These are phyloP conservation scores for Cymbopogon flexuosus DNA, from an alignment of 202 grass and related monocot genomes.

Conservation along the genomic window DNA sequence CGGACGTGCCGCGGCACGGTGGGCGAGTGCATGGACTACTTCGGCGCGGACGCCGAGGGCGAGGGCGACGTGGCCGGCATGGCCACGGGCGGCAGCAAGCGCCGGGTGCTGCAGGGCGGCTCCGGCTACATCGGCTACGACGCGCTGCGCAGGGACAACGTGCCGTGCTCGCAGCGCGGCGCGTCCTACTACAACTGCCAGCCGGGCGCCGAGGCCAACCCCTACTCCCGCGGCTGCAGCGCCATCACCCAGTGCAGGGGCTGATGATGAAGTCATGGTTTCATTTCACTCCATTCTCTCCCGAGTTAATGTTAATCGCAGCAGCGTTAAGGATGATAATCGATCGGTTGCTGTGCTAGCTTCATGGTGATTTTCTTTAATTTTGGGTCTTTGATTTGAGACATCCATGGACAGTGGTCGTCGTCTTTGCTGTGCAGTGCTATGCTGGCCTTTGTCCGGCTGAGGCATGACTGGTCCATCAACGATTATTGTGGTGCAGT, in stretches of 20 bases:
- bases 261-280: neutral
- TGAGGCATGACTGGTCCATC: neutral
- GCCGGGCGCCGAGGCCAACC: slow-evolving; percentile 58
- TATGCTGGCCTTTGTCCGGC: neutral
- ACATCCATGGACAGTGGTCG: too few relatives aligned
- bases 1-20: slow-evolving; percentile 36
- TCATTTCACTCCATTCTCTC: neutral
- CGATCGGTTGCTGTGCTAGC: neutral
- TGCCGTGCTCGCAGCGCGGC: slow-evolving; percentile 62
- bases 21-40: slow-evolving; percentile 46
- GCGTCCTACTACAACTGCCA: slow-evolving; percentile 91
- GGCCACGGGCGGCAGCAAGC: slow-evolving; percentile 34
- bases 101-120: slow-evolving; percentile 48
- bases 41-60: slow-evolving; percentile 33
- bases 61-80: slow-evolving; percentile 29
- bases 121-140: slow-evolving; percentile 69
- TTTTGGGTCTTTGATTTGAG: neutral
- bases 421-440: neutral
- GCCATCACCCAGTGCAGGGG: slow-evolving; percentile 60
- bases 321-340: neutral
- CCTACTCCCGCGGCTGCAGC: slow-evolving; percentile 64
- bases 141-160: slow-evolving; percentile 48
- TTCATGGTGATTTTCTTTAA: neutral
- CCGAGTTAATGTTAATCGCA: neutral
- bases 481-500: slow-evolving; percentile 3